Conservation (phyloP, 1,284 basidiomycete species). For the Chondrostereum purpureum region DNA sequence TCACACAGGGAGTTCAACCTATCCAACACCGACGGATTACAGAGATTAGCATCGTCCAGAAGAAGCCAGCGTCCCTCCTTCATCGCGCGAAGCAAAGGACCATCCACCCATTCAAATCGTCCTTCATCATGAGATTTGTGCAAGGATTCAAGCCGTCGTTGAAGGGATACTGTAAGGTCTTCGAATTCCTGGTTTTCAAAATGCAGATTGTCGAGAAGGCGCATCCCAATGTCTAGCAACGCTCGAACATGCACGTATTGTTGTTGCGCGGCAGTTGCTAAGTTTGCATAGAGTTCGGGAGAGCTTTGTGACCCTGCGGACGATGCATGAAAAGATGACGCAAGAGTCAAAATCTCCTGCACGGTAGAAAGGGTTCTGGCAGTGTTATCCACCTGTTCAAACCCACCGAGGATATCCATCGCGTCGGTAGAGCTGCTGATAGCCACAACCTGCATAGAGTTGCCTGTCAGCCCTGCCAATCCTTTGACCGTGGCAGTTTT, state of each 20-base stretch:
- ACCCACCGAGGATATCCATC: slow-evolving; percentile 90
- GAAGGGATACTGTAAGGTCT: background rate
- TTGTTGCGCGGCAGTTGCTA: background rate
- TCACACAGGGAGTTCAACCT: slow-evolving; percentile 97
- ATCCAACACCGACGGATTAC: slow-evolving; percentile 93
- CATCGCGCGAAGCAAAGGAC: slow-evolving; percentile 87
- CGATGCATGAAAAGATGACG: slow-evolving; percentile 36
- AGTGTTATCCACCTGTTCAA: slow-evolving; percentile 78
- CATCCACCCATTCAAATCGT: slow-evolving; percentile 94
- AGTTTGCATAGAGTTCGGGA: background rate
- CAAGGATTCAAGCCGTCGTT: background rate
- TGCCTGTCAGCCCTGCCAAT: slow-evolving; percentile 71
- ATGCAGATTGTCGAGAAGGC: background rate
- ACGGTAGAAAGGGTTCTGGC: slow-evolving; percentile 34
- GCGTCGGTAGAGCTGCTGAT: slow-evolving; percentile 90
- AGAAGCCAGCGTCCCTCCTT: slow-evolving; percentile 87
- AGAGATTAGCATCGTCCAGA: slow-evolving; percentile 91
- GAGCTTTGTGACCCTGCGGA: slow-evolving; percentile 22
- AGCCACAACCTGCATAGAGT: slow-evolving; percentile 65
- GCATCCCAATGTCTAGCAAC: slow-evolving; percentile 4
- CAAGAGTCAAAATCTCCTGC: slow-evolving; percentile 31
- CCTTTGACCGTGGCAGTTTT: slow-evolving; percentile 76
- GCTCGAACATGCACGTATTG: background rate
- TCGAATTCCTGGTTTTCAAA: background rate
- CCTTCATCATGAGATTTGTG: slow-evolving; percentile 29